Evolutionary conservation across 2,329 filamentous ascomycete species (phyloP).

Genomic region (Pezizomycotina sp.): DNA sequence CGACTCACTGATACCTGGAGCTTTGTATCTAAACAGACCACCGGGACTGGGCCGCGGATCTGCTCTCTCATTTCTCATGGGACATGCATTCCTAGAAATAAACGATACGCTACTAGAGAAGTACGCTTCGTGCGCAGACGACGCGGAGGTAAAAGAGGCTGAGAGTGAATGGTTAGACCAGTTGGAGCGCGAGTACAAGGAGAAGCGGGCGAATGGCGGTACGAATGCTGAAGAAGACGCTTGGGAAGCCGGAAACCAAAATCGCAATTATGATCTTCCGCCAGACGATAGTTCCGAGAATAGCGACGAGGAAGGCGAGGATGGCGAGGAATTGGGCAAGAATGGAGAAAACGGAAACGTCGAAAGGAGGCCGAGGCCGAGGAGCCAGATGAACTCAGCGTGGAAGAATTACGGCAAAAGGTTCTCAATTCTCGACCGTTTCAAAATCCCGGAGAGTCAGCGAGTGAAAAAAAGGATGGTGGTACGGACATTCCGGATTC

Average conservation of each 20-base stretch:
- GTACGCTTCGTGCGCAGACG: conserved; percentile 70
- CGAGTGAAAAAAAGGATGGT: conserved; percentile 44
- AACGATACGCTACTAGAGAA: conserved; percentile 65
- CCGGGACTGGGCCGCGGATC: conserved; percentile 71
- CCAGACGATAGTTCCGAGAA: conserved; percentile 31
- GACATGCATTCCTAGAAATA: conserved; percentile 74
- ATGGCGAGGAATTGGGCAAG: conserved; percentile 30
- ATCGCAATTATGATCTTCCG: conserved; percentile 42
- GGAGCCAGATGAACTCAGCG: conserved; percentile 53
- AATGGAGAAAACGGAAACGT: conserved; percentile 31
- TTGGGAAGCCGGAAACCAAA: conserved; percentile 84
- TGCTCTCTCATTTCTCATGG: conserved; percentile 80
- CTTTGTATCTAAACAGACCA: no score
- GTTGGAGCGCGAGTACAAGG: conserved; percentile 74
- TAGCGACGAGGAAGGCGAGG: conserved; percentile 34
- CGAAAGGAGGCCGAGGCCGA: conserved; percentile 30
- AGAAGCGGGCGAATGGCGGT: conserved; percentile 52
- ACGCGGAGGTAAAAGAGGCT: conserved; percentile 64
- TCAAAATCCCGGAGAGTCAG: conserved; percentile 39
- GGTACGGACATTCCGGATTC: conserved; percentile 56
- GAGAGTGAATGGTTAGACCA: conserved; percentile 79
- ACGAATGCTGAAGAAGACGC: conserved; percentile 48
- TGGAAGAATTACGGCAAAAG: conserved; percentile 78
- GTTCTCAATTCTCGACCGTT: conserved; percentile 90
- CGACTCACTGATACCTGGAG: no score